Conservation (phyloP, 1,139 yeast species). For the Sugiyamaella xylanicola region DNA sequence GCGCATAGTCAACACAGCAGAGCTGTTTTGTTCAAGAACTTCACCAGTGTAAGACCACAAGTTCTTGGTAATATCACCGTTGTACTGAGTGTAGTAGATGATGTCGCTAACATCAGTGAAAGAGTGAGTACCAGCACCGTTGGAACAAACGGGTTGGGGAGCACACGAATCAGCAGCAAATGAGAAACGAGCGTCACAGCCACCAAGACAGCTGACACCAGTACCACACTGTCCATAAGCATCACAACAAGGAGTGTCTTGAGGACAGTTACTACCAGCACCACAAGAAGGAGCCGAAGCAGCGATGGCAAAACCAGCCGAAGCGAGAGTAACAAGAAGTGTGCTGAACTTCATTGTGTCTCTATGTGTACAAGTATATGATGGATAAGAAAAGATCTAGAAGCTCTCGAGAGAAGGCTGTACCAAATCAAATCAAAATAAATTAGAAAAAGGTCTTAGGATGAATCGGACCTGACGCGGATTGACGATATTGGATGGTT, state of each 20-base stretch:
- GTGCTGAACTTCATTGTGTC: slow-evolving; percentile 37
- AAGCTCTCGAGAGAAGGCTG: too few relatives aligned
- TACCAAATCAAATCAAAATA: background rate
- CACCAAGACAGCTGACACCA: slow-evolving; percentile 78
- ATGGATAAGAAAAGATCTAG: too few relatives aligned
- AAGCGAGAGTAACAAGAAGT: slow-evolving; percentile 26
- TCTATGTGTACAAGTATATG: background rate
- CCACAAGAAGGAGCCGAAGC: slow-evolving; percentile 46
- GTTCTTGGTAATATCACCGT: slow-evolving; percentile 68
- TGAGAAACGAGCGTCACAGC: slow-evolving; percentile 73
- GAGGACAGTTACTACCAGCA: slow-evolving; percentile 61
- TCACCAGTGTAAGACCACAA: slow-evolving; percentile 81
- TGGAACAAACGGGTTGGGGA: slow-evolving; percentile 53
- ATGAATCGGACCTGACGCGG: too few relatives aligned
- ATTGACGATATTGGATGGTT: background rate
- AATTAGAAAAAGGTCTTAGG: background rate
- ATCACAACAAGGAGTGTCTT: slow-evolving; percentile 75
- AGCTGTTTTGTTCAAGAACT: slow-evolving; percentile 55
- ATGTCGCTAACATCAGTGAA: slow-evolving; percentile 41
- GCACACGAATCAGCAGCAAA: slow-evolving; percentile 65
- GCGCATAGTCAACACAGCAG: slow-evolving; percentile 74
- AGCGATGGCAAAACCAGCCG: slow-evolving; percentile 11
- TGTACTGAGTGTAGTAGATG: slow-evolving; percentile 50
- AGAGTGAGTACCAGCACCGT: slow-evolving; percentile 26
- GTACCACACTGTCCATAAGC: slow-evolving; percentile 85